Evolutionary conservation across 2,329 filamentous ascomycete species (phyloP), one percentile per base, ranked within the genome.

Genomic region (Stachybotrys echinatus): DNA sequence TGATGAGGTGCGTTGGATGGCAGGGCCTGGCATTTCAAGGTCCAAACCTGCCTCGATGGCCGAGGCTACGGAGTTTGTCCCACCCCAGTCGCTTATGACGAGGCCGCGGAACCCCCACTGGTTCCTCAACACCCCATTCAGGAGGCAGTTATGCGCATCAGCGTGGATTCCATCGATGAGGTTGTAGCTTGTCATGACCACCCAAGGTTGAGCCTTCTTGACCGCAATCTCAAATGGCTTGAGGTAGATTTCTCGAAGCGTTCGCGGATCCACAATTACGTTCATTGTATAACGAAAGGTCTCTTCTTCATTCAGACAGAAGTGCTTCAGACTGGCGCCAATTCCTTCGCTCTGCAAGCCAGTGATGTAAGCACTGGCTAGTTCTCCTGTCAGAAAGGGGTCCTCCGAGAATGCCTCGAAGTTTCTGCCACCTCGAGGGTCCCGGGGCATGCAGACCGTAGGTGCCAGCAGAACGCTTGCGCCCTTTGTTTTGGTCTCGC

Each of bases 401-500:
- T 75, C 73, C 54, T 75, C 70, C 22, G 64, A 66, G 50, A 73
- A 70, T 37, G 64, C 68, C 55, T 75, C 73, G 49, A 74, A 74
- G 23, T 70, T 70, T 42, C 73, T 65, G 17, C 72, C 73, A 14
- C 72, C 71, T 2, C 74, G 62, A 0, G 72, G 73, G 5, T 66
- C 68, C 14, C 72, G 65, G 38, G 71, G 69, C 40, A 73, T 71
- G 55, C 67, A 75, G 42, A 74, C 68, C 0, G 74, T 77, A 0
- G 87, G 87, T 4, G 84, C 87, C 12, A 90, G 74, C 54, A 86
- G 79, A 14, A 88, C 76, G 58, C 88, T 83, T 10, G 86, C 77
- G 48, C 85, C 85, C 67, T 90, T 90, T 50, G 51, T 58, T 21
- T 58, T 55, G 2, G 61, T 53, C 46, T 68, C 83, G 21, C 80